Percentiles rank a stretch among this genome's conserved stretches.
Evolutionary conservation across 306 rosid species (phyloP).

Genomic region (Corylus americana): DNA sequence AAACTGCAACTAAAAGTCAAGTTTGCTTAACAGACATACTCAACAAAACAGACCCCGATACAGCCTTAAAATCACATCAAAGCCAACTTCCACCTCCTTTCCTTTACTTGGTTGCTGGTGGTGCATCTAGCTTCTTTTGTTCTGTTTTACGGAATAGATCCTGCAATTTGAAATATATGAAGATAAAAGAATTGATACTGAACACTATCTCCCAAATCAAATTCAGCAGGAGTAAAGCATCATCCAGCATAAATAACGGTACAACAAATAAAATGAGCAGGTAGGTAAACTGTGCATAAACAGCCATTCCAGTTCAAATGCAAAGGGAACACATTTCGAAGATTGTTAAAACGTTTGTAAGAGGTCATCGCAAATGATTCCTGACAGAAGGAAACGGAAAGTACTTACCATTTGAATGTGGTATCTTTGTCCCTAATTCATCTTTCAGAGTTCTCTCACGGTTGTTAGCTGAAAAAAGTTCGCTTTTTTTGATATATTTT

Average conservation of each 20-base stretch:
- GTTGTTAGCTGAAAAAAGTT: not conserved
- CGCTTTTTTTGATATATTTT: not conserved
- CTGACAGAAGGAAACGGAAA: not conserved
- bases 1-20: not conserved
- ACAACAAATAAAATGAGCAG: not conserved
- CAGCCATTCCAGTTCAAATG: not conserved
- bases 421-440: not conserved
- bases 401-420: not conserved
- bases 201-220: conserved; percentile 12
- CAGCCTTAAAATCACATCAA: not conserved
- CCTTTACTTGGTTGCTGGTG: conserved; percentile 43
- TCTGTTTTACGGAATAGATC: conserved; percentile 57
- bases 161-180: conserved; percentile 39
- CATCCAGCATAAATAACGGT: not conserved
- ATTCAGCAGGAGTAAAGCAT: conserved; percentile 3
- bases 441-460: not conserved
- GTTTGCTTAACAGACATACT: not conserved
- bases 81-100: conserved; percentile 1
- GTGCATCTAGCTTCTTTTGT: conserved; percentile 37
- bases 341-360: not conserved
- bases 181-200: not conserved
- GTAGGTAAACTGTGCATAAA: not conserved
- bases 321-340: not conserved
- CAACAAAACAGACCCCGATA: not conserved
- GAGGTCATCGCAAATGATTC: not conserved